A percentile compares a stretch with the other conserved stretches of the same genome.
These are phyloP conservation scores for Fusarium sp. DNA, from an alignment of 2,329 filamentous ascomycete genomes.

Conservation along the genomic window DNA sequence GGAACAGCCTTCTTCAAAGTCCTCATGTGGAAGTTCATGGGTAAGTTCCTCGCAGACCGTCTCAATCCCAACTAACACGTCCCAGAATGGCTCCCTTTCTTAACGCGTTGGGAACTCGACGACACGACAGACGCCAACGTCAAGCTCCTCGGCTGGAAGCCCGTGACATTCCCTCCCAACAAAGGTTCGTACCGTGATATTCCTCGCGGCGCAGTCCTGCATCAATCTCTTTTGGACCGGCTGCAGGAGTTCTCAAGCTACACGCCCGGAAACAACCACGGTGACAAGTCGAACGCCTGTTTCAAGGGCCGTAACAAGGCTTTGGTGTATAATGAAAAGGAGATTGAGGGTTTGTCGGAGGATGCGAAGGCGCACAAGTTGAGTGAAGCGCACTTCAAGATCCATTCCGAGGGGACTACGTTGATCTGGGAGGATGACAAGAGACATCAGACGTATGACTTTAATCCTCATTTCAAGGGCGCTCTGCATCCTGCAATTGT, in stretches of 20 bases:
- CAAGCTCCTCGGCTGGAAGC: slow-evolving; percentile 26
- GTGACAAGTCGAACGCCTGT: slow-evolving; percentile 30
- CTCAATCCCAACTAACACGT: not conserved
- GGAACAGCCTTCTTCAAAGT: slow-evolving; percentile 52
- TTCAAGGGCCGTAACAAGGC: slow-evolving; percentile 42
- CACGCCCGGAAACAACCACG: slow-evolving; percentile 48
- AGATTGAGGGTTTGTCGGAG: not conserved
- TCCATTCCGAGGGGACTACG: not conserved
- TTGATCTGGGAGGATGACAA: slow-evolving; percentile 10
- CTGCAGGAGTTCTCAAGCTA: slow-evolving; percentile 45
- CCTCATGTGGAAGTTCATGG: slow-evolving; percentile 54
- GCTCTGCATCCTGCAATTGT: not conserved
- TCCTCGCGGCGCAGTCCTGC: slow-evolving; percentile 50
- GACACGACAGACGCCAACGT: slow-evolving; percentile 19
- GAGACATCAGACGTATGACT: slow-evolving; percentile 31
- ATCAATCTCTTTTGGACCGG: slow-evolving; percentile 50
- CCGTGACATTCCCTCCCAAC: slow-evolving; percentile 51
- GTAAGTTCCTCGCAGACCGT: slow-evolving; percentile 38
- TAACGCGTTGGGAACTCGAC: slow-evolving; percentile 53
- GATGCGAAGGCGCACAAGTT: not conserved
- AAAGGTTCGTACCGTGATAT: slow-evolving; percentile 50
- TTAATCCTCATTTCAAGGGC: slow-evolving; percentile 20
- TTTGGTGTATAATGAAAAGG: slow-evolving; percentile 7
- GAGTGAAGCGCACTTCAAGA: slow-evolving; percentile 13
- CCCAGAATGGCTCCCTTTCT: slow-evolving; percentile 51